Evolutionary conservation across 2,329 filamentous ascomycete species (phyloP).

Genomic region (Didymella glomerata): DNA sequence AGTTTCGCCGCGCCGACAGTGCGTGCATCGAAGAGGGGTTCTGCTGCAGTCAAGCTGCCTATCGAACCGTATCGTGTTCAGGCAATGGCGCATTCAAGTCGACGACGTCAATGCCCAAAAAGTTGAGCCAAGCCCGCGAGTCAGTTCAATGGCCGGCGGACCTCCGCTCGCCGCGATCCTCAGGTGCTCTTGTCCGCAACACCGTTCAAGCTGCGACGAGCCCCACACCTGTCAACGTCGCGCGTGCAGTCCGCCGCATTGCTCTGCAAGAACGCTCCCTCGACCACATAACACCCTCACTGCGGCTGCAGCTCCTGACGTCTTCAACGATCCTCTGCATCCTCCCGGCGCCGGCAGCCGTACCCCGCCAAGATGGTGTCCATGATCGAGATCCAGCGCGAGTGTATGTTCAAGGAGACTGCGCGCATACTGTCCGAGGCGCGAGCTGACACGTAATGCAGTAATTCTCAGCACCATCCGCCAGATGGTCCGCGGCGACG

Average conservation of each 20-base stretch:
- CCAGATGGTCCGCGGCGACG: conserved; percentile 81
- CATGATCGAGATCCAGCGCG: conserved; percentile 83
- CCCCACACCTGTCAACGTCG: conserved; percentile 24
- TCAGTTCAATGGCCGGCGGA: neutral
- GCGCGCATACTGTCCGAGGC: neutral
- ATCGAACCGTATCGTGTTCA: neutral
- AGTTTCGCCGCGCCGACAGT: conserved; percentile 37
- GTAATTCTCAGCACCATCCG: conserved; percentile 79
- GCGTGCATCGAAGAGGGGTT: conserved; percentile 36
- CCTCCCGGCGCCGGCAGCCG: conserved; percentile 29
- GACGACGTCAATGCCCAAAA: conserved; percentile 36
- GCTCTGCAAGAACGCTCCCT: neutral
- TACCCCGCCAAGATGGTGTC: conserved; percentile 75
- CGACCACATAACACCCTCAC: neutral
- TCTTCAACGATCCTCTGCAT: conserved; percentile 1
- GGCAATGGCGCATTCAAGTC: conserved; percentile 1
- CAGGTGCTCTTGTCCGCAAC: conserved; percentile 20
- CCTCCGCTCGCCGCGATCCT: conserved; percentile 19
- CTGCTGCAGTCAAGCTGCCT: conserved; percentile 3
- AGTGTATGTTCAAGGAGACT: conserved; percentile 59
- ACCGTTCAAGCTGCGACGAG: conserved; percentile 32
- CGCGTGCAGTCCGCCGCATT: conserved; percentile 13
- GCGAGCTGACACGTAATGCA: conserved; percentile 48
- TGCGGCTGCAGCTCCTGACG: neutral
- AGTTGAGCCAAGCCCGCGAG: conserved; percentile 31